phyloP scores from a whole-genome alignment of 2,329 filamentous ascomycete species.

The Cladosporium sp. region DNA sequence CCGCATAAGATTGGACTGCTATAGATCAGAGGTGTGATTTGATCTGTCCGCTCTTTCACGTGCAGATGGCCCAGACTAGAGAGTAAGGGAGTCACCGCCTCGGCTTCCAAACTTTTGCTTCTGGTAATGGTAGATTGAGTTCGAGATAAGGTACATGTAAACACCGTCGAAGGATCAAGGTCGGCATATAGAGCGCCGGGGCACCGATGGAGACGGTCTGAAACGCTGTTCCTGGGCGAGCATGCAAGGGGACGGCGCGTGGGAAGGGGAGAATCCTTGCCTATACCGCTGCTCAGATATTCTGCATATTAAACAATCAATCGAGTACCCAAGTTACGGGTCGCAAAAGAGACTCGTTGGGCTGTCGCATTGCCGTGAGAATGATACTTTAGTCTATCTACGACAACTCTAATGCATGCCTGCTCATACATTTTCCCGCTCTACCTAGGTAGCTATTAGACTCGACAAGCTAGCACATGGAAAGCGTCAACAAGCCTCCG shows the following conservation, averaged over 20 bases:
- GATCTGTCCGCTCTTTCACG: no score
- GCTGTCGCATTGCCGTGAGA: no score
- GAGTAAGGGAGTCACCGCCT: no score
- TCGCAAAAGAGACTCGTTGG: no score
- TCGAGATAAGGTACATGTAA: no score
- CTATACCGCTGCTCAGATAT: slow-evolving; percentile 4
- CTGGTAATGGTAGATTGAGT: not conserved
- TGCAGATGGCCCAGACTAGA: not conserved
- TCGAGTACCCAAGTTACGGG: not conserved
- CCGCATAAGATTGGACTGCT: no score
- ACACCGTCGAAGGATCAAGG: not conserved
- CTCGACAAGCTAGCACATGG: no score
- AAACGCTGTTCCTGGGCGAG: slow-evolving; percentile 5
- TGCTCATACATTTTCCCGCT: no score
- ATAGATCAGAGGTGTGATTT: no score
- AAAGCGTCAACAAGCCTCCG: not conserved
- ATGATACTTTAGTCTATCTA: no score
- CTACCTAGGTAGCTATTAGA: not conserved
- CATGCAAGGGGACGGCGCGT: slow-evolving; percentile 6
- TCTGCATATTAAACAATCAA: not conserved
- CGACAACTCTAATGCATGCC: no score
- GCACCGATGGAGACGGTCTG: not conserved
- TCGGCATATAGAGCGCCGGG: slow-evolving; percentile 1
- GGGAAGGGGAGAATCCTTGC: not conserved
- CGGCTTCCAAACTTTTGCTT: no score